Percentiles rank a stretch among this genome's conserved stretches.
Conservation (phyloP, 352 stramenopile genomes). For the Stramenopiles sp. region DNA sequence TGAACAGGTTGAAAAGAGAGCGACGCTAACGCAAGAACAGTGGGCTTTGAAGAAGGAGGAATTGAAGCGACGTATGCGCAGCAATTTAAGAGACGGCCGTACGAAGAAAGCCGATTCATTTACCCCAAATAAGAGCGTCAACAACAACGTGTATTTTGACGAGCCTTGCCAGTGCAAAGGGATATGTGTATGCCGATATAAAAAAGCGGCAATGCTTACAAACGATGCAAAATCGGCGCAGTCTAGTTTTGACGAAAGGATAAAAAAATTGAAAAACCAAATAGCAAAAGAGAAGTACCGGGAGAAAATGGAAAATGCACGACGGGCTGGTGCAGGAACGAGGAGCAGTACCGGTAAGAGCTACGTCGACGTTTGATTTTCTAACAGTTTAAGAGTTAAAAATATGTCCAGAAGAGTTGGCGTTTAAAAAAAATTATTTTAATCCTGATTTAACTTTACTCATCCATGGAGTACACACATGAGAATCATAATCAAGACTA, state of each 20-base stretch:
- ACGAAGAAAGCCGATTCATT: not conserved
- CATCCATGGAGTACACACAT: too few relatives aligned
- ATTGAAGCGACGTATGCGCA: not conserved
- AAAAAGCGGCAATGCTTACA: not conserved
- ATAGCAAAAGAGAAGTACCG: not conserved
- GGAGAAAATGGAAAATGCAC: too few relatives aligned
- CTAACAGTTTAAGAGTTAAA: too few relatives aligned
- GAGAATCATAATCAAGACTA: too few relatives aligned
- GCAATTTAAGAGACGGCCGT: not conserved
- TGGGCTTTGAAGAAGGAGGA: not conserved
- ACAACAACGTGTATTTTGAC: too few relatives aligned
- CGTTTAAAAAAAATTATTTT: too few relatives aligned
- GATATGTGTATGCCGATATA: not conserved
- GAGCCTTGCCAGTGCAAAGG: not conserved
- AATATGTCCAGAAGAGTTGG: too few relatives aligned
- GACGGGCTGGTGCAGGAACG: too few relatives aligned
- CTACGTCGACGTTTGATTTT: too few relatives aligned
- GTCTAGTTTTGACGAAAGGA: not conserved
- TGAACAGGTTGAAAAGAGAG: not conserved
- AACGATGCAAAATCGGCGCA: not conserved
- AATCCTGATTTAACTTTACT: too few relatives aligned
- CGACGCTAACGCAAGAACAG: not conserved
- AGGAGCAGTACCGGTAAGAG: too few relatives aligned
- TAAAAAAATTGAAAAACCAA: conserved; percentile 6
- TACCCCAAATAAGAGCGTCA: not conserved